Evolutionary conservation across 169 alveolate genomes (phyloP), one percentile per base, ranked within the genome.

Genomic region (Perkinsus chesapeaki): DNA sequence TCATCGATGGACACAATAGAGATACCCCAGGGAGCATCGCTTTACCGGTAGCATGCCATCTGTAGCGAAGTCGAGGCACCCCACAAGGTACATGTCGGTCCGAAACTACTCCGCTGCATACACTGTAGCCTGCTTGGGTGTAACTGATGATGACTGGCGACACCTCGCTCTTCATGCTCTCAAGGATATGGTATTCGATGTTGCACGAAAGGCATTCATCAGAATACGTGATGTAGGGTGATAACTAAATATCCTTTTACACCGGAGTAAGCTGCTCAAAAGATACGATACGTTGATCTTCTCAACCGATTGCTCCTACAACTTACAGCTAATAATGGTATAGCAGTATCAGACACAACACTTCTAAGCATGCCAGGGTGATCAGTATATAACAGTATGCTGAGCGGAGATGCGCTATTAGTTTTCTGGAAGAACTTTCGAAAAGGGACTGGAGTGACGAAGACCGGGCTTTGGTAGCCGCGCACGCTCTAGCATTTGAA

Each of bases 41-140:
- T 98, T 95, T 95, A 96, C 93, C 95, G 97, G 96, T 97, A 97
- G 93, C 92, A 96, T 43, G 98, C 96, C 96, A 96, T 93, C 96
- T 97, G 73, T 60, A 0, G 36, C 82, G 23, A 12, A 60, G 36
- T 60, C 31, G 23, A 34, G 12, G n/a, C n/a, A n/a, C n/a, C n/a
- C n/a, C n/a, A 9, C 60, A 43, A 60, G 82, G 23, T 60, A 60
- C 31, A 12, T 60, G 31, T 60, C 82, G 37, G 82, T 60, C 27
- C 36, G 82, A 1, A 96, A 98, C 93, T 96, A 96, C 92, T 95
- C 94, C 60, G 95, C 95, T 93, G 99, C 99, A 0, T 97, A 97
- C 94, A 95, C 96, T 91, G 96, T 98, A 0, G 98, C 99, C 37
- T 97, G 98, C 92, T 94, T 97, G 91, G 99, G 99, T 43, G 98